Evolutionary conservation across 2,329 filamentous ascomycete species (phyloP), one percentile per base, ranked within the genome.

Genomic region (Aspergillus sp.): DNA sequence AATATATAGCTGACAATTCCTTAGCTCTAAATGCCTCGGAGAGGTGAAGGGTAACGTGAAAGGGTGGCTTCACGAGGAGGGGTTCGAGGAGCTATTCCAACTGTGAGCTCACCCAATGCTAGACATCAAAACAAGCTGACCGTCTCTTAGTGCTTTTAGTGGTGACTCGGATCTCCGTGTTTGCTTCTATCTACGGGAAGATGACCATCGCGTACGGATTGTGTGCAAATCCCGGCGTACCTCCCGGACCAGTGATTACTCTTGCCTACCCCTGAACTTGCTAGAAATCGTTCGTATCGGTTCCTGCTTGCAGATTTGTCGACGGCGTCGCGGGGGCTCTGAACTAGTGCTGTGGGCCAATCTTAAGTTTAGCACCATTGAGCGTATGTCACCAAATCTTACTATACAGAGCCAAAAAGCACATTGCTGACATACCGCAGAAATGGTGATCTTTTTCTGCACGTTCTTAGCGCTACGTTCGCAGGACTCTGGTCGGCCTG

Each of bases 381-480:
- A 87, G 71, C 56, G 73, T 68, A 49, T 19, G 6, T 5, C 19
- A 39, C 6, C 21, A 3, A 10, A 25, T 6, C 48, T 56, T 8
- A 15, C 5, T 36, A 38, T 39, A 27, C n/a, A 6, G 21, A 4
- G 10, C 10, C 38, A 2, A 21, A 11, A 15, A 19, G 11, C 8
- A 11, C 8, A 19, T 8, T 6, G 48, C 59, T 66, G 36, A 66
- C 47, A 8, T 17, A 17, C 7, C 30, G 3, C 49, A 84, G 82
- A 78, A 51, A 82, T 87, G 80, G 82, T 84, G 3, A 68, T 85
- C 1, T 86, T 87, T 71, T 85, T 83, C 68, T 82, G 79, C 62
- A 82, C 82, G 0, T 81, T 86, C 58, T 70, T 86, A 8, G 84
- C 84, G 0, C 80, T 87, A 72, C 85, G 86, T 62, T 79, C 80